phyloP scores from a whole-genome alignment of 2,329 filamentous ascomycete species.

The Pseudogymnoascus sp. region DNA sequence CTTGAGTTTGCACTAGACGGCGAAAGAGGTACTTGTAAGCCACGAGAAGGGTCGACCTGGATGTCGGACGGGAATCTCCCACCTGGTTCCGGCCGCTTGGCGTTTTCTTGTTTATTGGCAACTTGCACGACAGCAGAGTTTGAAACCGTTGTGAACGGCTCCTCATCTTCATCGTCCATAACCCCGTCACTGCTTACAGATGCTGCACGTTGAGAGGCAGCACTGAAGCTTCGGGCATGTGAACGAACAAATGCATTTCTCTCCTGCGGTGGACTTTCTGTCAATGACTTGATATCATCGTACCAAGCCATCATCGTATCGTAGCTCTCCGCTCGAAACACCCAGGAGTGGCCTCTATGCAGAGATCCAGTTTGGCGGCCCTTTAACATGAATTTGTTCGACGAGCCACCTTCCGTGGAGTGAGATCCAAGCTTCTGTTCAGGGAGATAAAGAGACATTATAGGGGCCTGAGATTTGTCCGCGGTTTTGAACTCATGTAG shows the following conservation, averaged over 20 bases:
- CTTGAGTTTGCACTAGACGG: slow-evolving; percentile 76
- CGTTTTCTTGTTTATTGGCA: slow-evolving; percentile 41
- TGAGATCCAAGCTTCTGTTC: slow-evolving; percentile 95
- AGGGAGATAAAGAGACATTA: slow-evolving; percentile 92
- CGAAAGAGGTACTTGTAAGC: slow-evolving; percentile 70
- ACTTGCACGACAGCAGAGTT: slow-evolving; percentile 48
- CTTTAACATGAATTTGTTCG: slow-evolving; percentile 97
- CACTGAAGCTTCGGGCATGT: slow-evolving; percentile 71
- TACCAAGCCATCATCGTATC: slow-evolving; percentile 98
- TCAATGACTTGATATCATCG: slow-evolving; percentile 82
- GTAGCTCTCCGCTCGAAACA: slow-evolving; percentile 63
- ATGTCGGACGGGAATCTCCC: slow-evolving; percentile 95
- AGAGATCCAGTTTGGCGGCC: slow-evolving; percentile 87
- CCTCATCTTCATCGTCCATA: slow-evolving; percentile 65
- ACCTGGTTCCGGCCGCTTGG: slow-evolving; percentile 76
- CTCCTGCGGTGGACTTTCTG: slow-evolving; percentile 81
- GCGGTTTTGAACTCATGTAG: slow-evolving; percentile 99
- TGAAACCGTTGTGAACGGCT: slow-evolving; percentile 48
- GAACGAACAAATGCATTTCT: slow-evolving; percentile 78
- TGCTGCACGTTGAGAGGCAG: slow-evolving; percentile 48
- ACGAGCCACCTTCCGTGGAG: slow-evolving; percentile 71
- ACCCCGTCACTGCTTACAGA: slow-evolving; percentile 68
- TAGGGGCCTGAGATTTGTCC: slow-evolving; percentile 79
- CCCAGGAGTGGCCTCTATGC: slow-evolving; percentile 73
- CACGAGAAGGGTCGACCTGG: slow-evolving; percentile 67